Conservation (phyloP, 768 basidiomycete species). For the Boletus coccyginus region DNA sequence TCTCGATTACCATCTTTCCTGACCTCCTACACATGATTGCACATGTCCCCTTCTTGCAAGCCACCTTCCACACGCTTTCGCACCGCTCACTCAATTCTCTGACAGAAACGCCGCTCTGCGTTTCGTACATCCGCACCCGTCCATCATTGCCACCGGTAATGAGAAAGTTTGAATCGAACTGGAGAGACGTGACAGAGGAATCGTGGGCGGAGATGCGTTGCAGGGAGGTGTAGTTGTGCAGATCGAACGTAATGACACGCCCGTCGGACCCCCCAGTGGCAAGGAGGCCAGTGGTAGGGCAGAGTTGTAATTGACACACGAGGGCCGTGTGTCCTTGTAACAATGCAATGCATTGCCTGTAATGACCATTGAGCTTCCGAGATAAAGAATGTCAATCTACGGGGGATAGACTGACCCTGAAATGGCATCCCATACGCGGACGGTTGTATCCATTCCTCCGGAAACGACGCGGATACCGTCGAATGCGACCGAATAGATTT, state of each 20-base stretch:
- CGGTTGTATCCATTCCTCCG: slow-evolving; percentile 91
- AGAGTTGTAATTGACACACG: slow-evolving; percentile 86
- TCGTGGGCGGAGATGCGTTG: slow-evolving; percentile 87
- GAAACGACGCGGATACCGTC: slow-evolving; percentile 81
- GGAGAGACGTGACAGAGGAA: slow-evolving; percentile 80
- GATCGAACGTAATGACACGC: slow-evolving; percentile 70
- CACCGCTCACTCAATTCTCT: slow-evolving; percentile 75
- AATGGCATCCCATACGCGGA: slow-evolving; percentile 84
- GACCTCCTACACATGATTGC: slow-evolving; percentile 79
- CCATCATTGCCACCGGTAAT: slow-evolving; percentile 88
- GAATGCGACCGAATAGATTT: slow-evolving; percentile 90
- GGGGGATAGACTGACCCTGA: slow-evolving; percentile 62
- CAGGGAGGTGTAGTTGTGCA: slow-evolving; percentile 42
- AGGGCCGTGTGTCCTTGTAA: slow-evolving; percentile 91
- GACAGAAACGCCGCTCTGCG: slow-evolving; percentile 59
- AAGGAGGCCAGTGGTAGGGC: slow-evolving; percentile 51
- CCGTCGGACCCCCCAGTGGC: slow-evolving; percentile 90
- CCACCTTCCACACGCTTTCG: slow-evolving; percentile 88
- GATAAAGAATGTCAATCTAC: background rate
- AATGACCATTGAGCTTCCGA: background rate
- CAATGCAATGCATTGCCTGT: slow-evolving; percentile 76
- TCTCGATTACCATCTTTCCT: slow-evolving; percentile 84
- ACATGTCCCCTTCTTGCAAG: slow-evolving; percentile 66
- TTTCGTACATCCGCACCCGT: slow-evolving; percentile 71
- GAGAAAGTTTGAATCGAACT: slow-evolving; percentile 80